Conservation (phyloP, 1,139 yeast species). For the Arxiozyma slooffiae region DNA sequence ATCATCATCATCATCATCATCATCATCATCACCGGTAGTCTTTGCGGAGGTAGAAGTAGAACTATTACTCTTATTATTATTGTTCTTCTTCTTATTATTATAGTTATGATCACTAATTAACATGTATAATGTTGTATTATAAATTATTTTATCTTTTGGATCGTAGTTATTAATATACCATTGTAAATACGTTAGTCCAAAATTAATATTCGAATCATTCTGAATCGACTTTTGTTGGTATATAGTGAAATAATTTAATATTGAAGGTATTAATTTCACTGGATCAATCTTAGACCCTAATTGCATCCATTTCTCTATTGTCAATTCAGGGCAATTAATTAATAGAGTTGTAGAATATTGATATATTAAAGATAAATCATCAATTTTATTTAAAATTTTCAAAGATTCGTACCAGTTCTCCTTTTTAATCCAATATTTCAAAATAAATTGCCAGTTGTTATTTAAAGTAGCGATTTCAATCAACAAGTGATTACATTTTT, state of each 20-base stretch:
- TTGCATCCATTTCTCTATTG: slow-evolving; percentile 74
- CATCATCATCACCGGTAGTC: slow-evolving; percentile 24
- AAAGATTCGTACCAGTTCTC: slow-evolving; percentile 72
- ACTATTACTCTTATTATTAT: too few relatives aligned
- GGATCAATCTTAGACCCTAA: slow-evolving; percentile 38
- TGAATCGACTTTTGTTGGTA: slow-evolving; percentile 28
- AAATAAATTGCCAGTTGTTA: slow-evolving; percentile 58
- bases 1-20: slow-evolving; percentile 26
- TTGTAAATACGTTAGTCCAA: slow-evolving; percentile 55
- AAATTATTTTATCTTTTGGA: slow-evolving; percentile 44
- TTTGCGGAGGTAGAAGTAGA: background rate
- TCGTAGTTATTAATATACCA: slow-evolving; percentile 49
- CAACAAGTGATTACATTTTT: slow-evolving; percentile 44
- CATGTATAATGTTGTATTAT: slow-evolving; percentile 64
- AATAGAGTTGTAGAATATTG: slow-evolving; percentile 58
- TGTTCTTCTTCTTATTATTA: too few relatives aligned
- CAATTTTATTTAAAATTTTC: slow-evolving; percentile 37
- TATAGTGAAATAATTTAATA: slow-evolving; percentile 54
- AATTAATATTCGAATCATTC: slow-evolving; percentile 39
- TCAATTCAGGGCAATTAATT: slow-evolving; percentile 56
- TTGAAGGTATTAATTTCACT: slow-evolving; percentile 61
- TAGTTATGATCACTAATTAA: slow-evolving; percentile 38
- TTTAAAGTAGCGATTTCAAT: slow-evolving; percentile 54
- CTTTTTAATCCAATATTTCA: slow-evolving; percentile 56
- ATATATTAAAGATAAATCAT: slow-evolving; percentile 47